Percentiles rank a stretch among this genome's conserved stretches.
Conservation (phyloP, 306 rosid genomes). For the Inga oerstediana region DNA sequence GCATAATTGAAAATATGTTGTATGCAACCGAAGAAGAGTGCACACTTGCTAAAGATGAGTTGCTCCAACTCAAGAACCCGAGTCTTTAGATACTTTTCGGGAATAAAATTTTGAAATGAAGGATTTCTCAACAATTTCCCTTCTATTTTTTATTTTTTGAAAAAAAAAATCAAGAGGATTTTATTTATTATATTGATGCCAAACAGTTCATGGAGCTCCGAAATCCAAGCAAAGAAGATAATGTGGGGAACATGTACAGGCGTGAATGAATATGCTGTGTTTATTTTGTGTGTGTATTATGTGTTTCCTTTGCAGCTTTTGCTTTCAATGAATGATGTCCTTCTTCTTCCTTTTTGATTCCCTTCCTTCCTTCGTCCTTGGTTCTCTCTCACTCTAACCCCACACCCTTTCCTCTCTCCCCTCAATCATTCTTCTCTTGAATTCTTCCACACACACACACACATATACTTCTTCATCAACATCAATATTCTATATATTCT, state of each 20-base stretch:
- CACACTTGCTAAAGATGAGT: too few species aligned
- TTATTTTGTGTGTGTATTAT: conserved; percentile 11
- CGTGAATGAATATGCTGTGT: conserved; percentile 60
- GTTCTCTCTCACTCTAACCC: conserved; percentile 44
- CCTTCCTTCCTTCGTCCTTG: conserved; percentile 36
- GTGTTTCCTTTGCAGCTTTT: conserved; percentile 67
- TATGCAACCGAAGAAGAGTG: too few species aligned
- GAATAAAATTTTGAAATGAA: too few species aligned
- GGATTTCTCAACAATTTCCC: too few species aligned
- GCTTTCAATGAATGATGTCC: conserved; percentile 59
- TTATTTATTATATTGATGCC: neutral
- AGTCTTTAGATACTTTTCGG: too few species aligned
- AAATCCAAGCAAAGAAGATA: conserved; percentile 53
- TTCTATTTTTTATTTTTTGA: neutral
- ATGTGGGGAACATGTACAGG: conserved; percentile 31
- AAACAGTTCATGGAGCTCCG: conserved; percentile 32
- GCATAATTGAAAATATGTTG: too few species aligned
- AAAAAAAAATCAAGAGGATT: neutral
- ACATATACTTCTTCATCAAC: too few species aligned
- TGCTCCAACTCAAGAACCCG: too few species aligned
- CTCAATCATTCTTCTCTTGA: neutral
- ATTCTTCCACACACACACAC: too few species aligned
- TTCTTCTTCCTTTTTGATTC: conserved; percentile 42
- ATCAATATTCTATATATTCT: too few species aligned
- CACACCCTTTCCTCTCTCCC: conserved; percentile 47